phyloP scores from a whole-genome alignment of 2,329 filamentous ascomycete genomes.

The Elsinoe arachidis region DNA sequence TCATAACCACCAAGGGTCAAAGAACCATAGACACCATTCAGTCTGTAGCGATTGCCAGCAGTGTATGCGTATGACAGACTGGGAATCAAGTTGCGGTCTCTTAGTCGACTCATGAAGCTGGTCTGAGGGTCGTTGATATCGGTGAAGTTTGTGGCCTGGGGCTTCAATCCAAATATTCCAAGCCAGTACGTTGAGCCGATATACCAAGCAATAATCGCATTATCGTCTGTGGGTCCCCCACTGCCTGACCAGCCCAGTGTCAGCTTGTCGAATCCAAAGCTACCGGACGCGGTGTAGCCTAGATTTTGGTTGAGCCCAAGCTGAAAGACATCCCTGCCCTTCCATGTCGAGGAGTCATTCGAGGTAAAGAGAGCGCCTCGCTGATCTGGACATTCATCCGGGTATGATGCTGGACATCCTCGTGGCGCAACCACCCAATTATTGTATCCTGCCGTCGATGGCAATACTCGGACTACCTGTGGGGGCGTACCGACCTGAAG shows the following conservation, averaged over 20 bases:
- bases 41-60: slow-evolving; percentile 30
- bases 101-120: slow-evolving; percentile 27
- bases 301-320: slow-evolving; percentile 51
- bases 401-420: slow-evolving; percentile 24
- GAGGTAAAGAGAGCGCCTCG: slow-evolving; percentile 40
- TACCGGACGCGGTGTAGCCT: slow-evolving; percentile 30
- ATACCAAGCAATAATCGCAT: slow-evolving; percentile 22
- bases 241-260: slow-evolving; percentile 29
- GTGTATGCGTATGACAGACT: slow-evolving; percentile 32
- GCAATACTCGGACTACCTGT: slow-evolving; percentile 27
- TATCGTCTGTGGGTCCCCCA: slow-evolving; percentile 22
- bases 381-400: slow-evolving; percentile 23
- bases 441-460: slow-evolving; percentile 26
- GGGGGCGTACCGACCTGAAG: slow-evolving; percentile 26
- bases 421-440: slow-evolving; percentile 23
- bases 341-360: slow-evolving; percentile 50
- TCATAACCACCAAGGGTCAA: slow-evolving; percentile 34
- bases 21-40: slow-evolving; percentile 29
- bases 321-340: slow-evolving; percentile 50
- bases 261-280: slow-evolving; percentile 27
- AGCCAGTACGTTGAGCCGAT: slow-evolving; percentile 24
- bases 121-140: slow-evolving; percentile 27
- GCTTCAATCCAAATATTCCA: slow-evolving; percentile 29
- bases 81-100: slow-evolving; percentile 26
- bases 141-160: slow-evolving; percentile 29